Evolutionary conservation across 768 basidiomycete genomes (phyloP), one percentile per base, ranked within the genome.

Genomic region (Suillus subalutaceus): DNA sequence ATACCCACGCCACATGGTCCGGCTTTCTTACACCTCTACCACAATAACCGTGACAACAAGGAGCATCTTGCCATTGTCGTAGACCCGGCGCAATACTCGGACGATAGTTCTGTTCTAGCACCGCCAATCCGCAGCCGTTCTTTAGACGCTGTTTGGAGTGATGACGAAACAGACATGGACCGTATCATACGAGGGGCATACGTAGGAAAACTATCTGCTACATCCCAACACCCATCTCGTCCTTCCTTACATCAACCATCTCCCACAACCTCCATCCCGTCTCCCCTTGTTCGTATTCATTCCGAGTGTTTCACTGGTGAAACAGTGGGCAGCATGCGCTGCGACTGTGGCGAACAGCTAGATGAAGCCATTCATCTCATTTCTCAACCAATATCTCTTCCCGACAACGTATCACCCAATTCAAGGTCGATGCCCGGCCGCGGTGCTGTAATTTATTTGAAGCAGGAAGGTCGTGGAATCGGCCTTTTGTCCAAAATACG

Each of bases 231-330:
- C 37, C 77, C 84, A 4, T 87, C 86, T 13, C 74, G 74, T 61
- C 72, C 78, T n/a, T 58, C 75, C 66, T 63, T 64, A 40, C 62
- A 64, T 55, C 67, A 68, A 63, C 67, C 69, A 35, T 62, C 63
- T 46, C 38, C 44, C 40, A 57, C 63, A 12, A 13, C 63, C 30
- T 71, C 74, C 52, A 74, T 90, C 43, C 91, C 91, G 1, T 79
- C 90, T 0, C 95, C 97, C 0, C 86, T 99, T 62, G 89, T 99
- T 53, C 90, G 97, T 46, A 94, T 99, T 61, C 97, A 99, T 78
- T 97, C 95, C 37, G 97, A 99, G 77, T 99, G 97, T 77, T 99
- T 95, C 80, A 99, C 97, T 0, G 97, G 97, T 37, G 97, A 99
- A 78, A 99, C 96, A 9, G 88, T 99, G 66, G 97, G 97, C 35